Base-by-base conservation (phyloP, 192 early-diverging fungal genomes). In the Kappamyces sp. region DNA sequence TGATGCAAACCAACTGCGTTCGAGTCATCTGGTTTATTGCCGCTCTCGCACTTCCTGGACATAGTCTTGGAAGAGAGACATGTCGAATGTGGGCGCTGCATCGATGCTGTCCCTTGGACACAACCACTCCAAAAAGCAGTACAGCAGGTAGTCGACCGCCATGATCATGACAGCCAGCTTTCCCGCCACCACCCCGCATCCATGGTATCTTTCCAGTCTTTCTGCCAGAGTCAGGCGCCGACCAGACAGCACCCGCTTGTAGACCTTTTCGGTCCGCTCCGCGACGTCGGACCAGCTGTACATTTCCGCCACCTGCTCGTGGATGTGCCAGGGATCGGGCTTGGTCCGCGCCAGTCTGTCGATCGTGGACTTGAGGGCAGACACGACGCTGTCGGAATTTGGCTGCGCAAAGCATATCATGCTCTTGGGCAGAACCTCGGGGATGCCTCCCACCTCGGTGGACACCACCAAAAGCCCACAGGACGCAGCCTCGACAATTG, bases 201-300 rank as follows among this genome's bases (percentile, higher is more conserved):
- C 85, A 68, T 90, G 88, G 66, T 69, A 78, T 59, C 62, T 51
- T 29, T 45, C 47, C 7, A 95, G 65, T 54, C 92, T 71, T 53
- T 95, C 91, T 29, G 85, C 78, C 47, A 96, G 75, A 8, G 89
- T 80, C 3, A 84, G 75, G 35, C 74, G 78, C 43, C 76, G 74
- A n/a, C 79, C 62, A 55, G 85, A 70, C 31, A 81, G 75, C 12
- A 94, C 86, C 45, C 77, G 69, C 33, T 79, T 70, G 62, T 98
- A 96, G 9, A 96, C 91, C 69, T 75, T 80, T 63, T 89, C 91
- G 1, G 94, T 99, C 45, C 96, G 70, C 64, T 90, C 84, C 5
- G 96, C 94, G 29, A 99, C 92, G 68, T 99, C 87, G 29, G 80
- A 76, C 96, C 96, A 99, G 65, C 88, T 90, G 70, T 99, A 99